Conservation (phyloP, 23 red algal genomes). For the Gracilaria gracilis region DNA sequence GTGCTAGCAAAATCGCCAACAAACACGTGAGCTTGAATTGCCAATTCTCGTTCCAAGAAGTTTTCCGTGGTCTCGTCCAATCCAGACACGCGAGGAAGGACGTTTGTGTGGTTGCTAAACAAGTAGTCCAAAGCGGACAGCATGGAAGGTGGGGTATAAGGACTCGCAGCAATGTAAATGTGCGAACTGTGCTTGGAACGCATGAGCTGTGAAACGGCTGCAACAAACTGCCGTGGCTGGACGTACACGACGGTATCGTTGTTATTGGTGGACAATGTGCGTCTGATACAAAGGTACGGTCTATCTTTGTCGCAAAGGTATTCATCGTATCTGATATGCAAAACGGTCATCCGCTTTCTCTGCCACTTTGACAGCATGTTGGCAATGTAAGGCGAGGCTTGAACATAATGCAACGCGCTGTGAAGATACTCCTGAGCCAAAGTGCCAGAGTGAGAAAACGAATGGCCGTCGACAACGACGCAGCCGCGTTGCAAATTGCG, state of each 20-base stretch:
- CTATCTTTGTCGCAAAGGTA: conserved; percentile 3
- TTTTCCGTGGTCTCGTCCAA: conserved; percentile 32
- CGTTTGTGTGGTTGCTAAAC: neutral
- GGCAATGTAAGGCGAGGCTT: neutral
- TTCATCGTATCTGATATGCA: conserved; percentile 63
- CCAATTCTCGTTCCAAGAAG: conserved; percentile 61
- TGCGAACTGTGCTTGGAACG: neutral
- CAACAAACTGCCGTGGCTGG: neutral
- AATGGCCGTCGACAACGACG: conserved; percentile 47
- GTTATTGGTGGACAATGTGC: neutral
- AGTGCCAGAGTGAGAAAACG: neutral
- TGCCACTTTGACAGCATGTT: neutral
- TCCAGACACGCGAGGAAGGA: neutral
- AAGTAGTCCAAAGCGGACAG: neutral
- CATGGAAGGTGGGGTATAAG: conserved; percentile 30
- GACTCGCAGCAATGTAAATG: conserved; percentile 50
- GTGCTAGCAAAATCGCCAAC: conserved; percentile 53
- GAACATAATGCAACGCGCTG: conserved; percentile 41
- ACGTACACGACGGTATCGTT: conserved; percentile 24
- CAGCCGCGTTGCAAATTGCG: neutral
- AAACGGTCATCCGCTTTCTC: neutral
- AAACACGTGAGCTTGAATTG: conserved; percentile 17
- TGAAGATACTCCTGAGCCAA: conserved; percentile 31
- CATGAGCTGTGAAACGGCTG: conserved; percentile 22
- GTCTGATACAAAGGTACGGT: conserved; percentile 22